Evolutionary conservation across 2,329 filamentous ascomycete species (phyloP), one percentile per base, ranked within the genome.

Genomic region (Geosmithia putterillii): DNA sequence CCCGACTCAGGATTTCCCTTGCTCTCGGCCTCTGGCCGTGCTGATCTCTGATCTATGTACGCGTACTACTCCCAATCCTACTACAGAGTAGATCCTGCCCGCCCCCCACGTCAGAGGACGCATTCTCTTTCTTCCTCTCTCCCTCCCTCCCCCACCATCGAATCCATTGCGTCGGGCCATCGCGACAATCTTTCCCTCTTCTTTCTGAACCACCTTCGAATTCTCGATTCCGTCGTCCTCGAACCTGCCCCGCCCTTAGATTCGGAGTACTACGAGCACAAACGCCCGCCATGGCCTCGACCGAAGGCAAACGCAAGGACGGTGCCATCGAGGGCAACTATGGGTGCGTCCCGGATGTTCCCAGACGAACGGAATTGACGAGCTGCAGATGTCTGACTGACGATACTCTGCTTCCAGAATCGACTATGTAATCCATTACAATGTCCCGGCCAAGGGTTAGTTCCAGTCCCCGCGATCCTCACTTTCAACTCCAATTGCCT

Each of bases 371-470:
- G 14, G 35, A 7, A 18, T 38, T 38, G n/a, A 44, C 25, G 17
- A 15, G 15, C 21, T 2, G 6, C 18, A n/a, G n/a, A n/a, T n/a
- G n/a, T n/a, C n/a, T n/a, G 28, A 22, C 50, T 53, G 44, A 51
- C 46, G 9, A 28, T 41, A 17, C n/a, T 19, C 9, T 14, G 17
- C n/a, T 20, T 20, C 44, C 54, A 76, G 85, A 43, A 86, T 95
- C 47, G 89, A 95, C 68, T 95, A 87, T 70, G 87, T 95, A 45
- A 74, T 95, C 48, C 76, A 80, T 56, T 95, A 86, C 64, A 72
- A 81, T 45, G 81, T 90, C 55, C 74, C 79, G 21, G 69, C 76
- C 38, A 73, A 78, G 45, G 77, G 85, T 84, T 68, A 25, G 36
- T 19, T 14, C 18, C 38, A 17, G 4, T 25, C 19, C 38, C n/a